phyloP scores from a whole-genome alignment of 1,284 basidiomycete genomes.

The Ceratobasidium sp. region DNA sequence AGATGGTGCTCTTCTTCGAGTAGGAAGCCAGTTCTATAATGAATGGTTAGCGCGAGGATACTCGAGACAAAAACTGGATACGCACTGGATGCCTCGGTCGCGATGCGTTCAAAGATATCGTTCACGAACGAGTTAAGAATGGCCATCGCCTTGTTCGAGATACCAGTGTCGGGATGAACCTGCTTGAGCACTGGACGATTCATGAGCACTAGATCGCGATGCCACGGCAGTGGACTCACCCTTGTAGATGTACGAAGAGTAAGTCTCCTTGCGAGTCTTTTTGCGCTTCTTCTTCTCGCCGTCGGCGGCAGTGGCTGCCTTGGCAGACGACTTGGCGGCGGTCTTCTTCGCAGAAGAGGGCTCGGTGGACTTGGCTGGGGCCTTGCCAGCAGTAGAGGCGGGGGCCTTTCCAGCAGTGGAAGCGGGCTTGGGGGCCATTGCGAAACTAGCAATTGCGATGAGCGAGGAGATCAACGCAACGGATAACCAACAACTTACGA shows the following conservation, averaged over 20 bases:
- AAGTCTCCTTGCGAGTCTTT: slow-evolving; percentile 91
- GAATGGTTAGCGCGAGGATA: not conserved
- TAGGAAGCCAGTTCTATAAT: slow-evolving; percentile 78
- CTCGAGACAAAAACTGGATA: slow-evolving; percentile 54
- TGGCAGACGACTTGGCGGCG: not conserved
- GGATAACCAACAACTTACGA: not conserved
- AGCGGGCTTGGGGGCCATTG: slow-evolving; percentile 84
- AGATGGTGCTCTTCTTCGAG: slow-evolving; percentile 95
- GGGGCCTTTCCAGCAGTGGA: slow-evolving; percentile 64
- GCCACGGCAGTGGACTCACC: slow-evolving; percentile 66
- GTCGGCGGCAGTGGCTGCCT: slow-evolving; percentile 57
- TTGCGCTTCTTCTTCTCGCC: slow-evolving; percentile 89
- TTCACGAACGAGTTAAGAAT: slow-evolving; percentile 95
- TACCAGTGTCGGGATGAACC: slow-evolving; percentile 97
- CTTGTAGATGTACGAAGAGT: slow-evolving; percentile 96
- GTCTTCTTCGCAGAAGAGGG: not conserved
- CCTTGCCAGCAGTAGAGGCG: slow-evolving; percentile 46
- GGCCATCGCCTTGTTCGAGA: slow-evolving; percentile 97
- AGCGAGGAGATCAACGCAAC: not conserved
- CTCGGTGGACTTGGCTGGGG: slow-evolving; percentile 65
- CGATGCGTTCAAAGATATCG: slow-evolving; percentile 93
- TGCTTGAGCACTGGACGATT: slow-evolving; percentile 78
- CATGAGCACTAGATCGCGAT: slow-evolving; percentile 41
- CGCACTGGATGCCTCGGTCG: slow-evolving; percentile 83
- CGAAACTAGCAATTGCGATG: slow-evolving; percentile 20